Conservation (phyloP, 345 rosid species). For the Salix brachista region DNA sequence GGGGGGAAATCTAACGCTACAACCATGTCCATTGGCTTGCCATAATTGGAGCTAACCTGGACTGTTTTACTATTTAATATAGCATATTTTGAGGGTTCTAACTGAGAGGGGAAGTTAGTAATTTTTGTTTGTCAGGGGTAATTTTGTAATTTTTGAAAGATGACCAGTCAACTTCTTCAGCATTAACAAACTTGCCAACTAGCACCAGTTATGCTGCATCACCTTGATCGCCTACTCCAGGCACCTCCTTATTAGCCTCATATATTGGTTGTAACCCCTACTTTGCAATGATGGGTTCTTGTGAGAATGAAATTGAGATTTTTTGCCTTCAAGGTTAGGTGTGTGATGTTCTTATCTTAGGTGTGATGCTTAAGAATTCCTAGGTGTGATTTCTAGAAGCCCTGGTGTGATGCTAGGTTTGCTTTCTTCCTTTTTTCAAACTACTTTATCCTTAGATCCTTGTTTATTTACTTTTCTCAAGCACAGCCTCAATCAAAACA, state of each 20-base stretch:
- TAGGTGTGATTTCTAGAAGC: neutral
- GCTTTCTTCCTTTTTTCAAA: neutral
- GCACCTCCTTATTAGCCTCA: neutral
- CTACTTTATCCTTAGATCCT: neutral
- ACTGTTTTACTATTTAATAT: neutral
- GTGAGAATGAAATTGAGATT: neutral
- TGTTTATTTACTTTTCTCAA: neutral
- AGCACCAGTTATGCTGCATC: neutral
- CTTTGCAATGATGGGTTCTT: neutral
- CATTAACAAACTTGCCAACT: neutral
- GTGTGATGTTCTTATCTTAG: neutral
- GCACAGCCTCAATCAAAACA: neutral
- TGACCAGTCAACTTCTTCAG: neutral
- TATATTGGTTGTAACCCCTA: neutral
- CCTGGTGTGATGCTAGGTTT: neutral
- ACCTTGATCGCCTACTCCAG: neutral
- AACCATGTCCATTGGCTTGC: neutral
- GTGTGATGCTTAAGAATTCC: neutral
- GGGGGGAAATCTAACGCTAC: neutral
- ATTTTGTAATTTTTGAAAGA: neutral
- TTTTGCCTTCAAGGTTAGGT: neutral
- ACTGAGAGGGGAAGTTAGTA: neutral
- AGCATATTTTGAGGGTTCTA: neutral
- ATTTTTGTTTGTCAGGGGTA: neutral
- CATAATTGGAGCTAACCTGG: neutral